Percentiles rank a stretch among this genome's conserved stretches.
phyloP scores from a whole-genome alignment of 2,329 filamentous ascomycete species.

The Beauveria brongniartii region DNA sequence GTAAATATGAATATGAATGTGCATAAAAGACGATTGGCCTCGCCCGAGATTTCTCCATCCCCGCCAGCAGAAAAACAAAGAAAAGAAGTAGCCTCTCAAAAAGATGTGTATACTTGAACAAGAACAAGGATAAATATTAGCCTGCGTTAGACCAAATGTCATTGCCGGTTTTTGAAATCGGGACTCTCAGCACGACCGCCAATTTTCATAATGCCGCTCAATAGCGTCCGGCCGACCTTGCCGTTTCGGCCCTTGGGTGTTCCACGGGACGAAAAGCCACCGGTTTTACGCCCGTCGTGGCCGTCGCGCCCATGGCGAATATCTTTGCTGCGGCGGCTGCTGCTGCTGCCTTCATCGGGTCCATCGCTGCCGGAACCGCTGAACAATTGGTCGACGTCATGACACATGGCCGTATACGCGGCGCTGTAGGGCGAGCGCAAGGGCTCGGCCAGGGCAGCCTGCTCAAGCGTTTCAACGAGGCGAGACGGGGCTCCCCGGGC shows the following conservation, averaged over 20 bases:
- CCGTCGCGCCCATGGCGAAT: slow-evolving; percentile 21
- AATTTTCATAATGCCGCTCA: slow-evolving; percentile 38
- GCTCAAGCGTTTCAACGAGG: slow-evolving; percentile 41
- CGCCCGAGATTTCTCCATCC: not conserved
- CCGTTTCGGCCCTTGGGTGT: slow-evolving; percentile 29
- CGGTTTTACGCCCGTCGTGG: slow-evolving; percentile 20
- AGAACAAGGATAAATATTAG: not conserved
- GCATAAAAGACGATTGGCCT: not conserved
- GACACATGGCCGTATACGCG: slow-evolving; percentile 16
- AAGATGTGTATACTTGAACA: not conserved
- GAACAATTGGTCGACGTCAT: slow-evolving; percentile 30
- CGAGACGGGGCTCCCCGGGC: slow-evolving; percentile 26
- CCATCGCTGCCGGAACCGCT: slow-evolving; percentile 45
- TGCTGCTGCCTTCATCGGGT: slow-evolving; percentile 17
- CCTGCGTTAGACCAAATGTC: not conserved
- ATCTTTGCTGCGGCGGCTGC: slow-evolving; percentile 26
- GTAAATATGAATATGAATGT: not conserved
- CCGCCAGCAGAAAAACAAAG: not conserved
- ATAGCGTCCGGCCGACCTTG: slow-evolving; percentile 33
- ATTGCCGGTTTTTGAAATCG: slow-evolving; percentile 23
- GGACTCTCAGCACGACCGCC: slow-evolving; percentile 33
- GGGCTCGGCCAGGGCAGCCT: slow-evolving; percentile 27
- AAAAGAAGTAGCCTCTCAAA: not conserved
- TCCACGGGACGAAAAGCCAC: slow-evolving; percentile 19
- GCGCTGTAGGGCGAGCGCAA: slow-evolving; percentile 3